Conservation (phyloP, 2,329 filamentous ascomycete species). For the Aspergillus tamarii region DNA sequence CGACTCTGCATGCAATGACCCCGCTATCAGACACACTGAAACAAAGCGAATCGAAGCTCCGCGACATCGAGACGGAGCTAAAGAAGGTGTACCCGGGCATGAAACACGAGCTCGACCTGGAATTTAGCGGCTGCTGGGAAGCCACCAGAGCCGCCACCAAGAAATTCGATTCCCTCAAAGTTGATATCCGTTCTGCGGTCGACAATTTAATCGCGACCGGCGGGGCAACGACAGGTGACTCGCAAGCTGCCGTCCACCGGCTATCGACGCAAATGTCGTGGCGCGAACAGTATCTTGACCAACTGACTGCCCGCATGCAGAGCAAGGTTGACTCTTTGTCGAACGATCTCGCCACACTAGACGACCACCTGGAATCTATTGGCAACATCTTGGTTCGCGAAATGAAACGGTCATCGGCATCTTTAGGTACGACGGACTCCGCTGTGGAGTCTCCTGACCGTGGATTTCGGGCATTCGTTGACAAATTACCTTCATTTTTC, state of each 20-base stretch:
- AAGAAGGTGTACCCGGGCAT: slow-evolving; percentile 32
- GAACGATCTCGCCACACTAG: slow-evolving; percentile 33
- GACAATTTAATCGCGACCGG: slow-evolving; percentile 36
- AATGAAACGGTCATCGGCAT: slow-evolving; percentile 8
- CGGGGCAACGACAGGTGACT: slow-evolving; percentile 5
- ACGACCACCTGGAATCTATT: slow-evolving; percentile 41
- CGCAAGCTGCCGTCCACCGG: slow-evolving; percentile 24
- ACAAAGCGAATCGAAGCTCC: slow-evolving; percentile 36
- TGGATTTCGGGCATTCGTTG: background rate
- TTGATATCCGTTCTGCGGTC: slow-evolving; percentile 40
- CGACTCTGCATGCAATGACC: slow-evolving; percentile 30
- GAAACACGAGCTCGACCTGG: slow-evolving; percentile 41
- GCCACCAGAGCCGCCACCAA: slow-evolving; percentile 36
- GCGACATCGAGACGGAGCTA: slow-evolving; percentile 30
- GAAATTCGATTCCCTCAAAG: slow-evolving; percentile 40
- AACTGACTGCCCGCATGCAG: slow-evolving; percentile 36
- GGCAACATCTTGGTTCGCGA: slow-evolving; percentile 33
- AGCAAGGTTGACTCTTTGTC: slow-evolving; percentile 35
- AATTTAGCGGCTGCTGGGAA: slow-evolving; percentile 39
- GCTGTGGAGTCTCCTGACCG: background rate
- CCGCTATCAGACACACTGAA: slow-evolving; percentile 32
- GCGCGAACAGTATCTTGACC: slow-evolving; percentile 37
- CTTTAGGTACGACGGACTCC: background rate
- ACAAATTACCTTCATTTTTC: slow-evolving; percentile 12
- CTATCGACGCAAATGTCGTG: slow-evolving; percentile 34